Evolutionary conservation across 108 stramenopile species (phyloP).

Genomic region (Fragilaria radians): DNA sequence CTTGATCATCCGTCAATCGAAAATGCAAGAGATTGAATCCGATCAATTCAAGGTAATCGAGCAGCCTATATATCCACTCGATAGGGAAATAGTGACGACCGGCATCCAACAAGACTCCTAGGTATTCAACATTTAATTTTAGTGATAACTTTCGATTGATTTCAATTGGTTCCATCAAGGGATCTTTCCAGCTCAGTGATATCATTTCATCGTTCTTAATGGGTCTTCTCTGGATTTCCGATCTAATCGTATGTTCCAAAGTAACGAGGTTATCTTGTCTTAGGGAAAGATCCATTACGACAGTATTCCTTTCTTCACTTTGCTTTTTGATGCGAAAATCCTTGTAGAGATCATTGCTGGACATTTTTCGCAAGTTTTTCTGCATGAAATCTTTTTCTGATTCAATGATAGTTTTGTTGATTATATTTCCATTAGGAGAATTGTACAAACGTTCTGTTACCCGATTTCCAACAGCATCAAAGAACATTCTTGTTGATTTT

Average conservation of each 20-base stretch:
- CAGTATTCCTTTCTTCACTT: background rate
- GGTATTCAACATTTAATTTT: conserved; percentile 1
- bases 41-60: conserved; percentile 15
- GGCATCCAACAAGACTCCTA: conserved; percentile 37
- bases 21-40: conserved; percentile 39
- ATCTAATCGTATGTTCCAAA: background rate
- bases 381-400: background rate
- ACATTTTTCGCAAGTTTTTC: background rate
- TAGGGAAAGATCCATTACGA: background rate
- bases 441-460: background rate
- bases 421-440: background rate
- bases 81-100: conserved; percentile 47
- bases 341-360: background rate
- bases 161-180: background rate
- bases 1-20: conserved; percentile 47
- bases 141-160: background rate
- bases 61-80: conserved; percentile 19
- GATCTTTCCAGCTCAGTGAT: background rate
- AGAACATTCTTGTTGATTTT: background rate
- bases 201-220: too few relatives aligned
- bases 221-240: too few relatives aligned
- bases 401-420: background rate
- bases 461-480: background rate
- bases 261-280: too few relatives aligned
- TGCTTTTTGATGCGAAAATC: background rate